A percentile compares a stretch with the other conserved stretches of the same genome.
Evolutionary conservation across 192 early-diverging fungal species (phyloP).

Genomic region (Backusella mclennaniae): DNA sequence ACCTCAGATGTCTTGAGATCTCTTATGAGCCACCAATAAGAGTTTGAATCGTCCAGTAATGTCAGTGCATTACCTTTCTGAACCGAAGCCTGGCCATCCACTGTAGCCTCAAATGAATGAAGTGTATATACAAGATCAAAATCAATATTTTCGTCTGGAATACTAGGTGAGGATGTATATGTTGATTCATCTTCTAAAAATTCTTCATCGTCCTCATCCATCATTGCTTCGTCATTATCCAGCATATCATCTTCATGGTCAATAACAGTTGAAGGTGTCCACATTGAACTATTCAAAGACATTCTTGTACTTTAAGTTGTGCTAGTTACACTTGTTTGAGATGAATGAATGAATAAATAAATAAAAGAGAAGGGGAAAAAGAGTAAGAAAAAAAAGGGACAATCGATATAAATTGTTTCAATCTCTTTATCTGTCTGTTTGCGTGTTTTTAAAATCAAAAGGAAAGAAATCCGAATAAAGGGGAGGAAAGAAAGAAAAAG

Average conservation of each 20-base stretch:
- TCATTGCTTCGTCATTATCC: constrained; percentile 29
- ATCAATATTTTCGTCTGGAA: constrained; percentile 64
- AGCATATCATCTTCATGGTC: constrained; percentile 22
- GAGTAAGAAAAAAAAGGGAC: neutral
- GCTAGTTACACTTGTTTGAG: neutral
- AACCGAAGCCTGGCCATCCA: constrained; percentile 80
- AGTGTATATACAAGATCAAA: constrained; percentile 75
- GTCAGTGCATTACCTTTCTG: constrained; percentile 69
- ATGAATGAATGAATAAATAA: neutral
- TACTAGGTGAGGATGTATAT: constrained; percentile 36
- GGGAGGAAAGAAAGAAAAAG: neutral
- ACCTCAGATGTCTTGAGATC: constrained; percentile 63
- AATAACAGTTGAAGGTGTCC: neutral
- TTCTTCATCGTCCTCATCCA: constrained; percentile 30
- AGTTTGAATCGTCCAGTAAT: constrained; percentile 75
- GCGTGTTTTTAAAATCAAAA: neutral
- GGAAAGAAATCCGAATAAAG: neutral
- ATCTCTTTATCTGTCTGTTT: neutral
- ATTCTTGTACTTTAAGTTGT: neutral
- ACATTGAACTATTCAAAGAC: neutral
- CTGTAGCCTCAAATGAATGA: constrained; percentile 76
- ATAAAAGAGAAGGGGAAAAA: neutral
- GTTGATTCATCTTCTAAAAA: constrained; percentile 39
- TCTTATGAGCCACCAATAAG: constrained; percentile 75
- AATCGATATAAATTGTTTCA: neutral